Percentiles rank a stretch among this genome's conserved stretches.
Conservation (phyloP, 108 stramenopile species). For the Cyclostephanos invisitatus region DNA sequence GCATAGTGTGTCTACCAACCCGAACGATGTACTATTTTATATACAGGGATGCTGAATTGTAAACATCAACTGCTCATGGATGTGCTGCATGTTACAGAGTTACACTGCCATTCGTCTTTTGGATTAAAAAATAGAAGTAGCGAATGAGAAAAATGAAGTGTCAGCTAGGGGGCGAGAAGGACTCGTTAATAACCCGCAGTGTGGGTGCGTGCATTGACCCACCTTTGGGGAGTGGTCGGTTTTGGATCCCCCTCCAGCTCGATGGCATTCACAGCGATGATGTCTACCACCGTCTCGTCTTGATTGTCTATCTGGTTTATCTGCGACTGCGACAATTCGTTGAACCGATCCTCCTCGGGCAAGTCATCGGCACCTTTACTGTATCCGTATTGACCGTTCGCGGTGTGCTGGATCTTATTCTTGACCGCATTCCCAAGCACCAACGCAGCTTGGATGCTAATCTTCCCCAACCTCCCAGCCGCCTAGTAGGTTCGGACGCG, state of each 20-base stretch:
- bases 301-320: constrained; percentile 6
- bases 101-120: background rate
- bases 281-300: background rate
- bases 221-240: constrained; percentile 3
- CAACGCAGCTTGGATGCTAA: constrained; percentile 10
- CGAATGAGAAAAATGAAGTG: too few relatives aligned
- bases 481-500: background rate
- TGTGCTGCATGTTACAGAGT: background rate
- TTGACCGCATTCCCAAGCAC: constrained; percentile 11
- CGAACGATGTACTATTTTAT: too few relatives aligned
- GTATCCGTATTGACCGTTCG: background rate
- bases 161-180: too few relatives aligned
- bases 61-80: too few relatives aligned
- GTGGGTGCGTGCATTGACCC: background rate
- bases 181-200: background rate
- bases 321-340: constrained; percentile 10
- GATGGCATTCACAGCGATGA: background rate
- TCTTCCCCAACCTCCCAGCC: constrained; percentile 1
- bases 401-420: constrained; percentile 17
- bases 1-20: too few relatives aligned
- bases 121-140: background rate
- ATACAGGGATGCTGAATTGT: too few relatives aligned
- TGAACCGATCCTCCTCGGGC: constrained; percentile 8
- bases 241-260: constrained; percentile 12
- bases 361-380: background rate